Conservation (phyloP, 1,284 basidiomycete genomes). For the Cutaneotrichosporon spelunceum region DNA sequence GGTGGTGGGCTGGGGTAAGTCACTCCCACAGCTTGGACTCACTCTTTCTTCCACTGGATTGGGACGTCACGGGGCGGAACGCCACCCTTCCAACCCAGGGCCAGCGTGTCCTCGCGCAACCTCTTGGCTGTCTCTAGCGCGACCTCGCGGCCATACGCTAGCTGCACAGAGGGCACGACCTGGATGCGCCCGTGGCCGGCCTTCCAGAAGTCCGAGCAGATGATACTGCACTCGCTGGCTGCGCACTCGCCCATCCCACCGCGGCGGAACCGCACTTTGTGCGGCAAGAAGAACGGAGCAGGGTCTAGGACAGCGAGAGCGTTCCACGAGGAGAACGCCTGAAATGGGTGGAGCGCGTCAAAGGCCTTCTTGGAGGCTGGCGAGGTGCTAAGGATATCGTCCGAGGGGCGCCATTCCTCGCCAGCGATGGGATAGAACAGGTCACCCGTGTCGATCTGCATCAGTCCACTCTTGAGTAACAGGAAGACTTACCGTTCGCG, state of each 20-base stretch:
- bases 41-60: constrained; percentile 31
- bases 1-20: constrained; percentile 41
- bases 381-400: constrained; percentile 42
- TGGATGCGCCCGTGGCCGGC: constrained; percentile 41
- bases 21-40: constrained; percentile 15
- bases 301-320: constrained; percentile 45
- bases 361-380: constrained; percentile 30
- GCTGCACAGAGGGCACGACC: constrained; percentile 49
- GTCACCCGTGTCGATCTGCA: constrained; percentile 46
- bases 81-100: constrained; percentile 43
- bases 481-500: constrained; percentile 39
- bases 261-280: constrained; percentile 45
- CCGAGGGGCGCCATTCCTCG: constrained; percentile 46
- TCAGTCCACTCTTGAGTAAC: constrained; percentile 1
- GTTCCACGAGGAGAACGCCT: constrained; percentile 50
- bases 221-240: constrained; percentile 45
- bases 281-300: constrained; percentile 38
- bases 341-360: constrained; percentile 44
- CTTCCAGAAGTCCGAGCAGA: constrained; percentile 50
- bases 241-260: constrained; percentile 42
- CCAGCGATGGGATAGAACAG: constrained; percentile 50
- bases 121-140: constrained; percentile 34
- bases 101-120: constrained; percentile 28
- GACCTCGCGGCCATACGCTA: constrained; percentile 46
- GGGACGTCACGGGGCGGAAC: constrained; percentile 34